Base-by-base conservation (phyloP, 1,284 basidiomycete species). In the Apiotrichum akiyoshidainum region DNA sequence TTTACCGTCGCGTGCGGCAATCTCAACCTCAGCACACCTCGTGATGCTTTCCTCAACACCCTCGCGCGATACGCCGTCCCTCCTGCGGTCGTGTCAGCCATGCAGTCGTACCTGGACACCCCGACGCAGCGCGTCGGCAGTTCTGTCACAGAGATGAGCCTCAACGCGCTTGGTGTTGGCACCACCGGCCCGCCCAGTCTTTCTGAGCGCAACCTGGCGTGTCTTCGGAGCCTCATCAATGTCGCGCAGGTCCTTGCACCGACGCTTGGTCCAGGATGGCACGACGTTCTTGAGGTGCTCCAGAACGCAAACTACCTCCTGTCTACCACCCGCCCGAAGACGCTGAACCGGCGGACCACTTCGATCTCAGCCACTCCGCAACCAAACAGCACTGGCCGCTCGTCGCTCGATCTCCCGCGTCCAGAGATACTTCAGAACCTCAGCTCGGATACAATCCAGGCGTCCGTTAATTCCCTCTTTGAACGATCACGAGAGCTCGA, bases 281-380 rank as follows among this genome's bases (percentile, higher is more conserved):
- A 91, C 71, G 84, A 88, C 47, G 84, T 98, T 9, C 82, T 99
- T 48, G 92, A 96, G 70, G 86, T 88, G 1, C 78, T 96, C 40
- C 92, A 96, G 77, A 95, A 93, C 67, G 92, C 92, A 8, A 92
- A 94, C 66, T 92, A 91, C 69, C 89, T 96, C 17, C 80, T 96
- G 33, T 84, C 85, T 3, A 80, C 84, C 52, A 31, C 16, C 8
- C 54, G 46, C 4, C 35, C 33, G 6, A 55, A 41, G 31, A 46
- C 54, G 2, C 26, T 13, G 8, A 57, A 57, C 48, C 19, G 34
- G 40, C 31, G 21, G 16, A 19, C 31, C 14, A 13, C n/a, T 7
- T 41, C 52, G 12, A n/a, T 44, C 17, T 12, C 9, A 13, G 31
- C 3, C 3, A 13, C 19, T 19, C 51, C 31, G 31, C 22, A 26